These are phyloP conservation scores for Gossypium mustelinum DNA, from an alignment of 345 rosid genomes.

Conservation along the genomic window DNA sequence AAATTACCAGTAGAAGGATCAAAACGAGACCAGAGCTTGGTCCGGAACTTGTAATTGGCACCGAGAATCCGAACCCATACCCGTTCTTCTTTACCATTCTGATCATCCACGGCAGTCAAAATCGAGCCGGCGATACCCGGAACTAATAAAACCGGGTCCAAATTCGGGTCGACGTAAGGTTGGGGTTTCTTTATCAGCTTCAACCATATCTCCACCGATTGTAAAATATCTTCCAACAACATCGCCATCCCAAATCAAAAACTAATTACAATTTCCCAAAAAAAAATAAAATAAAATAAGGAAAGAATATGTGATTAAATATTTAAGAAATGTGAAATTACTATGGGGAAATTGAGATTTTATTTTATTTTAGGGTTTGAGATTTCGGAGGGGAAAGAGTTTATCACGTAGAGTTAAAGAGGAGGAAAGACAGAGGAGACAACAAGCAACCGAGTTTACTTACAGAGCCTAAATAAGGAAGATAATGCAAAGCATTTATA, in stretches of 20 bases:
- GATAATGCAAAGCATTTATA: no score
- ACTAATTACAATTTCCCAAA: not conserved
- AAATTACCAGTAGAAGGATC: constrained; percentile 76
- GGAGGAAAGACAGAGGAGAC: not conserved
- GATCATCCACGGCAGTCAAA: constrained; percentile 63
- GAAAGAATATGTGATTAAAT: not conserved
- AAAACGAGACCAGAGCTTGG: constrained; percentile 91
- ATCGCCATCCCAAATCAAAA: constrained; percentile 41
- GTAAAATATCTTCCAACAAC: constrained; percentile 62
- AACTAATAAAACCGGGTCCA: constrained; percentile 84
- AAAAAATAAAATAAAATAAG: not conserved
- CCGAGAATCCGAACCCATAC: constrained; percentile 88
- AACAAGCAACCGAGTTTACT: constrained; percentile 10
- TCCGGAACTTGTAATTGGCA: constrained; percentile 70
- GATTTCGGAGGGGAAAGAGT: not conserved
- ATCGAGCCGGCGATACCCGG: constrained; percentile 94
- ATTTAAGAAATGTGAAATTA: not conserved
- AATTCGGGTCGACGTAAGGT: constrained; percentile 66
- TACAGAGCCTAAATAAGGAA: not conserved
- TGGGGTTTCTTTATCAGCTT: constrained; percentile 48
- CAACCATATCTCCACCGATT: constrained; percentile 69
- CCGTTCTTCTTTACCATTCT: constrained; percentile 54
- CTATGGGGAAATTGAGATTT: no score
- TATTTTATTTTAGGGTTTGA: not conserved
- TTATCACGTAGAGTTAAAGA: not conserved